Percentiles rank a stretch among this genome's conserved stretches.
Evolutionary conservation across 768 basidiomycete genomes (phyloP).

Genomic region (Suillus occidentalis): DNA sequence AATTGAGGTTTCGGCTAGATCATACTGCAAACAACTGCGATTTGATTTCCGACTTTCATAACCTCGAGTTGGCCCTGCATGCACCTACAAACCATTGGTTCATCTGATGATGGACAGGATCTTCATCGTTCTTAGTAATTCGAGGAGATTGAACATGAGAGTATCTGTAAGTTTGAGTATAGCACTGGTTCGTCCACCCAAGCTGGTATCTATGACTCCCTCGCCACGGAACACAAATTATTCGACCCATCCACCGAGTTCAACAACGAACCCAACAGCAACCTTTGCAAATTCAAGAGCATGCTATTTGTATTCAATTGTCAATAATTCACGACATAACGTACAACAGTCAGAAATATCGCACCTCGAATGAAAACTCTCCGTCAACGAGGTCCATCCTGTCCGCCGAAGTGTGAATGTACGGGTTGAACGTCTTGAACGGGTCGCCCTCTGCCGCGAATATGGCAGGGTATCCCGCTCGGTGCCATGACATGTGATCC

Average conservation of each 20-base stretch:
- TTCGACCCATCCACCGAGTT: constrained; percentile 35
- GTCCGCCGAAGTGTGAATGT: constrained; percentile 36
- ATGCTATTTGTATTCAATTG: constrained; percentile 45
- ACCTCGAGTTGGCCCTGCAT: no score
- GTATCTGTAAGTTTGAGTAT: neutral
- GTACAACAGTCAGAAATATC: neutral
- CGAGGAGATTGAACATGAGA: neutral
- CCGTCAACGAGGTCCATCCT: constrained; percentile 24
- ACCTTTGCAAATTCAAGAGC: constrained; percentile 63
- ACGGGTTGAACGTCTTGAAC: constrained; percentile 41
- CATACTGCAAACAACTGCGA: no score
- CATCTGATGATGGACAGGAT: neutral
- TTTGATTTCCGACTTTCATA: no score
- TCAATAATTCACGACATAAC: neutral
- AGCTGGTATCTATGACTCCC: neutral
- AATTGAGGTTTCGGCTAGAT: no score
- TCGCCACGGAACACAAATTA: constrained; percentile 1
- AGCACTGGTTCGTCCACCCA: neutral
- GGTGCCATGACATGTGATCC: constrained; percentile 49
- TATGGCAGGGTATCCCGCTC: constrained; percentile 39
- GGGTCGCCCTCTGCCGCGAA: constrained; percentile 47
- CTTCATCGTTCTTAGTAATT: neutral
- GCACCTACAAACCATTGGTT: neutral
- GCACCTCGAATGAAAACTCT: constrained; percentile 45
- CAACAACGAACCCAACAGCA: constrained; percentile 56